Conservation (phyloP, 139 green algal genomes). For the Closterium sp. region DNA sequence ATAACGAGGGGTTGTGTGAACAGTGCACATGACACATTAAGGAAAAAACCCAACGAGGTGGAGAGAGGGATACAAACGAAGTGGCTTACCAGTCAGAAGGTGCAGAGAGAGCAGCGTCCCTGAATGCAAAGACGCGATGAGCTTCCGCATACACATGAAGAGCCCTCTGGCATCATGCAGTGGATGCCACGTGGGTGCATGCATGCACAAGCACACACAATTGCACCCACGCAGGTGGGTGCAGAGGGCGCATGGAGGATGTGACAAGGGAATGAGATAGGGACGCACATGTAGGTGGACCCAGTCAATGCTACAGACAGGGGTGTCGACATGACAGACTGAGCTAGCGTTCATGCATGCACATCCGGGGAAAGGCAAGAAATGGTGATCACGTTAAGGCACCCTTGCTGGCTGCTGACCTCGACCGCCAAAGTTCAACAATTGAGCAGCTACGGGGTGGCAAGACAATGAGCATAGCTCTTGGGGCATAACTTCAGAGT, state of each 20-base stretch:
- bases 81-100: not conserved
- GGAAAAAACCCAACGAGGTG: not conserved
- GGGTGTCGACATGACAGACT: not conserved
- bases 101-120: conserved; percentile 13
- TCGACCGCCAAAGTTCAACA: not conserved
- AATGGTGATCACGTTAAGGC: not conserved
- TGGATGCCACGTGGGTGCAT: not conserved
- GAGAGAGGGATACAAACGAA: not conserved
- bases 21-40: not conserved
- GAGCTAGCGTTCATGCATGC: not conserved
- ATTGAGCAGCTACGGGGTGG: too few relatives aligned
- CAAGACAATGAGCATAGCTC: too few relatives aligned
- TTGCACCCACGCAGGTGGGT: not conserved
- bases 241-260: not conserved
- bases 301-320: not conserved
- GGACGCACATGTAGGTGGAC: not conserved
- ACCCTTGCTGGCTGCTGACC: not conserved
- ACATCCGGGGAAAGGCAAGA: not conserved
- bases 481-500: too few relatives aligned
- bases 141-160: conserved; percentile 42
- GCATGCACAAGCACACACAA: not conserved
- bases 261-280: not conserved
- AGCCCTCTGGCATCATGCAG: conserved; percentile 15
- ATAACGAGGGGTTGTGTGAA: not conserved
- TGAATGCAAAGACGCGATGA: conserved; percentile 12